Percentiles rank a stretch among this genome's conserved stretches.
Evolutionary conservation across 2,329 filamentous ascomycete species (phyloP).

Genomic region (Colletotrichum orbiculare): DNA sequence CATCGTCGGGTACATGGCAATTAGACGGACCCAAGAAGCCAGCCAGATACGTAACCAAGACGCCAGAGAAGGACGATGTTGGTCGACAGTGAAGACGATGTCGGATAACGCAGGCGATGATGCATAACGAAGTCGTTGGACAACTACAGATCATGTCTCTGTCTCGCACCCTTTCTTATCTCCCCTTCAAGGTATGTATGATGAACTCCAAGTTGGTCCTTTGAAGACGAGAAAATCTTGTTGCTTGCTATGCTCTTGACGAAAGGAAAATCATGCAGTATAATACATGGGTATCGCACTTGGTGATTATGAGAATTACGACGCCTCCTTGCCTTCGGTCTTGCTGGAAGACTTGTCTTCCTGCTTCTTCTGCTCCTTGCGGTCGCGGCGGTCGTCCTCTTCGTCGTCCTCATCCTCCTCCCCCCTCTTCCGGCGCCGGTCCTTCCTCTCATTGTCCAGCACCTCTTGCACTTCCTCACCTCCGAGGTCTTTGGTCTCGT

Average conservation of each 20-base stretch:
- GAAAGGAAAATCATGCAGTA: constrained; percentile 1
- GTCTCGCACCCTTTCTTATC: too few relatives aligned
- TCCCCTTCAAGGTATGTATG: too few relatives aligned
- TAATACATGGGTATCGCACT: constrained; percentile 15
- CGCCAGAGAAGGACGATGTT: too few relatives aligned
- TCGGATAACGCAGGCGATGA: too few relatives aligned
- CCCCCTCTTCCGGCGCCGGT: constrained; percentile 48
- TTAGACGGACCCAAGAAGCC: too few relatives aligned
- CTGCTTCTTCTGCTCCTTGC: constrained; percentile 43
- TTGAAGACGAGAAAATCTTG: too few relatives aligned
- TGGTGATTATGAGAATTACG: not conserved
- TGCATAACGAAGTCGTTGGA: too few relatives aligned
- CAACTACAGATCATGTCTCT: too few relatives aligned
- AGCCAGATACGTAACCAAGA: too few relatives aligned
- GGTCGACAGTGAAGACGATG: too few relatives aligned
- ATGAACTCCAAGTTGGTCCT: too few relatives aligned
- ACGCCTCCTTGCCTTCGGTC: constrained; percentile 12
- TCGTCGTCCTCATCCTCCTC: constrained; percentile 53
- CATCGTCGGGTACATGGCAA: too few relatives aligned
- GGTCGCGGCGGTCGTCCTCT: constrained; percentile 49
- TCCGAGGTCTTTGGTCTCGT: constrained; percentile 79
- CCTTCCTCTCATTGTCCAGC: constrained; percentile 63
- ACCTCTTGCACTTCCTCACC: constrained; percentile 72
- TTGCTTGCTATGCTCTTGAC: not conserved
- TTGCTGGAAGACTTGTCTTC: constrained; percentile 42